Evolutionary conservation across 1,284 basidiomycete genomes (phyloP).

Genomic region (Moesziomyces globuligerus): DNA sequence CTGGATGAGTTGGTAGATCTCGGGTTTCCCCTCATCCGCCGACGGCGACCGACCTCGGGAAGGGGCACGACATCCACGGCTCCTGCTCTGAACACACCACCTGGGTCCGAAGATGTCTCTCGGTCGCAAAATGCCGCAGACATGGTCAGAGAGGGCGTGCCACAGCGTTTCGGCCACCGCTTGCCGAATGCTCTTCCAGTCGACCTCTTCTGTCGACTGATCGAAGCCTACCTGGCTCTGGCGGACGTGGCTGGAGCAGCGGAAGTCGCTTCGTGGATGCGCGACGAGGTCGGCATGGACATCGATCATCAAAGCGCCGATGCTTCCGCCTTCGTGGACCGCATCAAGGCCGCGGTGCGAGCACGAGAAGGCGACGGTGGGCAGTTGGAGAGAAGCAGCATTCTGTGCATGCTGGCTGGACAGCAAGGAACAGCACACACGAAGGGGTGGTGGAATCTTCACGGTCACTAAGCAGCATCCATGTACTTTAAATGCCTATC

Average conservation of each 20-base stretch:
- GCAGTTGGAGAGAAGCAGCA: conserved; percentile 9
- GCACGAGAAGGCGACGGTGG: conserved; percentile 1
- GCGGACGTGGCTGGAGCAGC: conserved; percentile 36
- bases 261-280: conserved; percentile 49
- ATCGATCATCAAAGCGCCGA: conserved; percentile 6
- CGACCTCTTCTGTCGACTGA: conserved; percentile 21
- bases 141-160: conserved; percentile 3
- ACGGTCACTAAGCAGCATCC: too few species aligned
- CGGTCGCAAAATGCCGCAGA: neutral
- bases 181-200: conserved; percentile 29
- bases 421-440: conserved; percentile 28
- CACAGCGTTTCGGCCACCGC: conserved; percentile 1
- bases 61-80: too few species aligned
- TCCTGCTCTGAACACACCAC: too few species aligned
- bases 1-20: conserved; percentile 21
- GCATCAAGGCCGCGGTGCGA: conserved; percentile 28
- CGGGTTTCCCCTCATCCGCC: conserved; percentile 2
- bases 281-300: conserved; percentile 40
- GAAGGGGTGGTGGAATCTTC: conserved; percentile 36
- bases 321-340: conserved; percentile 17
- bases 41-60: neutral
- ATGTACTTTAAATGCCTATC: neutral
- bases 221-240: conserved; percentile 32
- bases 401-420: conserved; percentile 39
- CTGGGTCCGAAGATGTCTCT: neutral